phyloP scores from a whole-genome alignment of 2,329 filamentous ascomycete species.

The Aureobasidium sp. region DNA sequence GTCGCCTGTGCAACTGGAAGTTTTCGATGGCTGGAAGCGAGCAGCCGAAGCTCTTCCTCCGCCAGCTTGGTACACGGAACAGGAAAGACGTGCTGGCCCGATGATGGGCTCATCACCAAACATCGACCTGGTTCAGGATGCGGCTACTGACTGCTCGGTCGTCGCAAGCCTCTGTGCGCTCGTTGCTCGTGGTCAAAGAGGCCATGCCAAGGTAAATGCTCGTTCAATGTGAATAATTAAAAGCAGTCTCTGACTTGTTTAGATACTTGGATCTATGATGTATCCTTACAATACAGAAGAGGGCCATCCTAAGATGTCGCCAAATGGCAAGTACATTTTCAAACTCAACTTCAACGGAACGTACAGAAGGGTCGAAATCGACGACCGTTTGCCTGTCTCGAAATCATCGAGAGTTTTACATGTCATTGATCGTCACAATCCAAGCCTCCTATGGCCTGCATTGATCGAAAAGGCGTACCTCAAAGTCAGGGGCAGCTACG shows the following conservation, averaged over 20 bases:
- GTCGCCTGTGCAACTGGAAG: slow-evolving; percentile 64
- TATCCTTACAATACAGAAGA: slow-evolving; percentile 63
- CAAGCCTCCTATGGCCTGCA: slow-evolving; percentile 80
- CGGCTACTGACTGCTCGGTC: slow-evolving; percentile 93
- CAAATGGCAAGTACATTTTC: slow-evolving; percentile 82
- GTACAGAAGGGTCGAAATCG: slow-evolving; percentile 77
- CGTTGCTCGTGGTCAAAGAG: slow-evolving; percentile 61
- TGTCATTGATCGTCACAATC: slow-evolving; percentile 78
- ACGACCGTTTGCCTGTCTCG: slow-evolving; percentile 78
- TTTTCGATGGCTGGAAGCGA: slow-evolving; percentile 80
- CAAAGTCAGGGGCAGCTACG: slow-evolving; percentile 90
- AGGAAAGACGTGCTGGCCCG: slow-evolving; percentile 32
- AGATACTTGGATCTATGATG: slow-evolving; percentile 66
- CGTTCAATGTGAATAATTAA: background rate
- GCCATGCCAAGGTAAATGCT: slow-evolving; percentile 56
- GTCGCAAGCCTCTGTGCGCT: slow-evolving; percentile 89
- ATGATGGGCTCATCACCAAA: slow-evolving; percentile 53
- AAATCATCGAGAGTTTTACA: slow-evolving; percentile 70
- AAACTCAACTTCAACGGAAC: slow-evolving; percentile 96
- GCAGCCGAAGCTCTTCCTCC: slow-evolving; percentile 59
- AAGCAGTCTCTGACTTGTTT: background rate
- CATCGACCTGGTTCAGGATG: slow-evolving; percentile 86
- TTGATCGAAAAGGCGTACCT: slow-evolving; percentile 93
- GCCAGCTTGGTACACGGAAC: slow-evolving; percentile 32
- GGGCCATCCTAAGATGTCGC: slow-evolving; percentile 56